phyloP scores from a whole-genome alignment of 257 asterid species.

The Lantana camara region DNA sequence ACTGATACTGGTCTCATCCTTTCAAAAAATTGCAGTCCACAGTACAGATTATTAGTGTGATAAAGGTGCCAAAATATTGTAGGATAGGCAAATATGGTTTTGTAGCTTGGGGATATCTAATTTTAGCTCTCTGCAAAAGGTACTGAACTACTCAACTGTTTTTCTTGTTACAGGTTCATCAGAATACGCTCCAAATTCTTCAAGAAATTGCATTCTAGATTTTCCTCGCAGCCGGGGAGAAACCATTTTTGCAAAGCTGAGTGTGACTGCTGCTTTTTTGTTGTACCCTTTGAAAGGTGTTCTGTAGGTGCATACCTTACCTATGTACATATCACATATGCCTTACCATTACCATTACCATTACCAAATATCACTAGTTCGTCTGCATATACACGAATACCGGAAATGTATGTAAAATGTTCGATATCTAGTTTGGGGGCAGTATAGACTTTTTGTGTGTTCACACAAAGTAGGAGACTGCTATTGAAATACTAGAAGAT shows the following conservation, averaged over 20 bases:
- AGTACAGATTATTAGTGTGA: too few species aligned
- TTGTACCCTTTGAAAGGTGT: conserved; percentile 11
- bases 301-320: conserved; percentile 1
- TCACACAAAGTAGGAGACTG: conserved; percentile 12
- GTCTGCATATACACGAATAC: not conserved
- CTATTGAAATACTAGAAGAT: conserved; percentile 8
- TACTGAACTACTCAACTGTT: conserved; percentile 29
- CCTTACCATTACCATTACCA: conserved; percentile 1
- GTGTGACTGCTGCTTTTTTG: conserved; percentile 13
- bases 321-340: conserved; percentile 15
- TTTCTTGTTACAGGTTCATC: conserved; percentile 74
- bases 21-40: too few species aligned
- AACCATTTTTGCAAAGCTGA: conserved; percentile 27
- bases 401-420: conserved; percentile 7
- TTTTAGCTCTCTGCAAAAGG: not conserved
- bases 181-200: conserved; percentile 92
- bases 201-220: conserved; percentile 89
- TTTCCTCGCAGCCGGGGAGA: conserved; percentile 6
- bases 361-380: conserved; percentile 14
- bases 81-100: too few species aligned
- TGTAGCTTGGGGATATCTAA: too few species aligned
- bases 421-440: not conserved
- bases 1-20: too few species aligned
- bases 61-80: too few species aligned
- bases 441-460: not conserved